A percentile compares a stretch with the other conserved stretches of the same genome.
phyloP scores from a whole-genome alignment of 2,329 filamentous ascomycete genomes.

The Penicillium thymicola region DNA sequence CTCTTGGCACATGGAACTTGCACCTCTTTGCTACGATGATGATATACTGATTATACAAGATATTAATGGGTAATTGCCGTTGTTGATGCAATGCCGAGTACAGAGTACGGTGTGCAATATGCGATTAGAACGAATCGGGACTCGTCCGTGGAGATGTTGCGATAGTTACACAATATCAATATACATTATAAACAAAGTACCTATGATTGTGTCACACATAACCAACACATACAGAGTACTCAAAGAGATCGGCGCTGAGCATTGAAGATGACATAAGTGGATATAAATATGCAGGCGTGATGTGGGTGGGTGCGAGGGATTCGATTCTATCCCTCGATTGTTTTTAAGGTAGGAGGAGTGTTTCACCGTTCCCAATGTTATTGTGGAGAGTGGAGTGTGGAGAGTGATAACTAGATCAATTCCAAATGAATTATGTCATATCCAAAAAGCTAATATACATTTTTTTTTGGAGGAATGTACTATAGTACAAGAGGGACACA shows the following conservation, averaged over 20 bases:
- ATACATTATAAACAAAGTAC: neutral
- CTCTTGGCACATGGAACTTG: neutral
- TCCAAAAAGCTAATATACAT: conserved; percentile 11
- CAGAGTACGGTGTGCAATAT: neutral
- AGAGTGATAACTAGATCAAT: neutral
- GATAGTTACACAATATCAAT: neutral
- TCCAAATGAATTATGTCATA: neutral
- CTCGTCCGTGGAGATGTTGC: neutral
- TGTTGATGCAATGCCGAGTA: neutral
- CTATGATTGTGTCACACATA: neutral
- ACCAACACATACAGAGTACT: neutral
- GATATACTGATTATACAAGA: neutral
- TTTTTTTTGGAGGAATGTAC: conserved; percentile 7
- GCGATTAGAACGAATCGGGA: neutral
- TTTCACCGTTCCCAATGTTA: neutral
- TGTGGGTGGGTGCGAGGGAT: neutral
- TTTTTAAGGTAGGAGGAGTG: neutral
- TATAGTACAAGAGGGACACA: conserved; percentile 8
- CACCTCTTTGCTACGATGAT: neutral
- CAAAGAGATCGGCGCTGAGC: neutral
- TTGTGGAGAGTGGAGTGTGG: neutral
- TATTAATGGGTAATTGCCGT: neutral
- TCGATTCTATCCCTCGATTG: neutral
- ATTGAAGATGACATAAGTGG: neutral
- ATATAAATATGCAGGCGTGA: neutral